Percentiles rank a stretch among this genome's conserved stretches.
These are phyloP conservation scores for Fusarium sp. DNA, from an alignment of 2,329 filamentous ascomycete species.

Conservation along the genomic window DNA sequence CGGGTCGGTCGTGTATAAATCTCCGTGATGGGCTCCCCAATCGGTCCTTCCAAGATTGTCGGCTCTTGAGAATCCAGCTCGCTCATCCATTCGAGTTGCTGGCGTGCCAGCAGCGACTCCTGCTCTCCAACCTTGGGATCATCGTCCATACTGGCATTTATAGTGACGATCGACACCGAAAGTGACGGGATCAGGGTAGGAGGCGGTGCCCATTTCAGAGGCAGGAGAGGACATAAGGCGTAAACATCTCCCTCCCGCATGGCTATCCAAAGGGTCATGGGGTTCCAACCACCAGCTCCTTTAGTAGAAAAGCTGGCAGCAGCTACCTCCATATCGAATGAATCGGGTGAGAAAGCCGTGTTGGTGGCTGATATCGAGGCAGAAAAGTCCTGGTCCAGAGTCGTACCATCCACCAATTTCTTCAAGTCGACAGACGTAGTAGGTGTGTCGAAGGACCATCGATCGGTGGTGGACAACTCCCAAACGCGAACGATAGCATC, in stretches of 20 bases:
- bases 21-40: constrained; percentile 62
- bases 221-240: constrained; percentile 89
- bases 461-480: constrained; percentile 86
- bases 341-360: constrained; percentile 88
- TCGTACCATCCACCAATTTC: constrained; percentile 87
- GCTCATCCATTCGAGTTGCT: constrained; percentile 75
- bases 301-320: constrained; percentile 81
- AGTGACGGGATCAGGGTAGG: constrained; percentile 83
- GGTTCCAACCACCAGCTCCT: constrained; percentile 84
- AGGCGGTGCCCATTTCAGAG: constrained; percentile 84
- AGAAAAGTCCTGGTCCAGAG: constrained; percentile 83
- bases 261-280: constrained; percentile 97
- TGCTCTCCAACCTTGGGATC: constrained; percentile 64
- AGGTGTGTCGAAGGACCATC: constrained; percentile 88
- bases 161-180: constrained; percentile 83
- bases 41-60: constrained; percentile 60
- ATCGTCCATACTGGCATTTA: constrained; percentile 71
- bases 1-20: constrained; percentile 67
- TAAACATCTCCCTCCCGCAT: constrained; percentile 96
- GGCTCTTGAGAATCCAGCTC: constrained; percentile 73
- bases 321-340: constrained; percentile 92
- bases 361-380: constrained; percentile 79
- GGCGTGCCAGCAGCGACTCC: constrained; percentile 68
- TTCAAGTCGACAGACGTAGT: constrained; percentile 87
- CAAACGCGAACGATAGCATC: constrained; percentile 91